A percentile compares a stretch with the other conserved stretches of the same genome.
Evolutionary conservation across 805 yeast genomes (phyloP).

Genomic region (Candida fluviatilis): DNA sequence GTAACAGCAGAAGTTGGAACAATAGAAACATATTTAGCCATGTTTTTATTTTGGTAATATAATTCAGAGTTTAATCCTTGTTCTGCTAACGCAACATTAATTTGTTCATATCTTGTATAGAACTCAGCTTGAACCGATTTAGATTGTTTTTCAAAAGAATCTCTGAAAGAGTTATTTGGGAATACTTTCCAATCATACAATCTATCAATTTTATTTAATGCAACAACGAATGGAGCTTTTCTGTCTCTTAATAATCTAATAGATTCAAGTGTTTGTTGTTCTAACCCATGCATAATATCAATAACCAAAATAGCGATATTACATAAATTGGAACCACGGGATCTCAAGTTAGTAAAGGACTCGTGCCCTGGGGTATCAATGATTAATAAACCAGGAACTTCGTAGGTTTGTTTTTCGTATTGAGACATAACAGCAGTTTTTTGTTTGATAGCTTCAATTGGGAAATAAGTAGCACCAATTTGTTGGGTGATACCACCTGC

Average conservation of each 20-base stretch:
- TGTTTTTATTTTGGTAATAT: conserved; percentile 90
- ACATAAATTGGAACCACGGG: conserved; percentile 98
- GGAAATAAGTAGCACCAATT: conserved; percentile 99
- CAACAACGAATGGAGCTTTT: conserved; percentile 97
- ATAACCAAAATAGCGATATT: conserved; percentile 97
- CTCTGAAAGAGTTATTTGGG: conserved; percentile 95
- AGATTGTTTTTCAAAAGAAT: conserved; percentile 77
- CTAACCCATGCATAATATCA: conserved; percentile 98
- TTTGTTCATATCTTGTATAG: conserved; percentile 77
- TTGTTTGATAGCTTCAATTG: conserved; percentile 85
- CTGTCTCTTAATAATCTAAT: conserved; percentile 88
- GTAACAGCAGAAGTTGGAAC: conserved; percentile 99
- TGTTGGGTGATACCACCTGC: conserved; percentile 99
- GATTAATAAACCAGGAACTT: conserved; percentile 94
- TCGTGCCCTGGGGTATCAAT: conserved; percentile 99
- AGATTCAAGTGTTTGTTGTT: conserved; percentile 95
- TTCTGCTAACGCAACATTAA: conserved; percentile 89
- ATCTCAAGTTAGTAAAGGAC: conserved; percentile 93
- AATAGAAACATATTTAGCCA: conserved; percentile 89
- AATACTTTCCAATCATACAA: conserved; percentile 88
- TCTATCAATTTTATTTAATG: conserved; percentile 96
- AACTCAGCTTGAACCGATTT: conserved; percentile 89
- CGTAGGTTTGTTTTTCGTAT: conserved; percentile 79
- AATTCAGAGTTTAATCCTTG: conserved; percentile 98
- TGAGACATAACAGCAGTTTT: conserved; percentile 90